These are phyloP conservation scores for Jacaranda copaia DNA, from an alignment of 257 asterid species.

Conservation along the genomic window DNA sequence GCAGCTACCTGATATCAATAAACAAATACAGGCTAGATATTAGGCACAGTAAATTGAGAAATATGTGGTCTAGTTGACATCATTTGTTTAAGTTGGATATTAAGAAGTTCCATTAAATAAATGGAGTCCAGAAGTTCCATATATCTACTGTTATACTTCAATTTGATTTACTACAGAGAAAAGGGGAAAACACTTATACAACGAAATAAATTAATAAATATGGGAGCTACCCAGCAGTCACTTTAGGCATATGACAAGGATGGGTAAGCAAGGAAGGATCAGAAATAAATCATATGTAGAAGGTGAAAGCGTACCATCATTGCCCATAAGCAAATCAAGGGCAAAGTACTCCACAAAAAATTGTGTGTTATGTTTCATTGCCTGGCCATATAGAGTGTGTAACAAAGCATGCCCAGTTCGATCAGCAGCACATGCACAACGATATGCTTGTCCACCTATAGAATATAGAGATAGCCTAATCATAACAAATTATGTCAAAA, in stretches of 20 bases:
- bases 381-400: conserved; percentile 89
- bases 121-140: too few relatives aligned
- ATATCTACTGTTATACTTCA: neutral
- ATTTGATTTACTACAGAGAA: neutral
- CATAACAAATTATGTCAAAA: neutral
- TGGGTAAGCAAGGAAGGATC: neutral
- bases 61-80: neutral
- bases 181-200: neutral
- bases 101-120: neutral
- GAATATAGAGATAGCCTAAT: conserved; percentile 4
- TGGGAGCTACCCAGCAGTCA: neutral
- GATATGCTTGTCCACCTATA: conserved; percentile 85
- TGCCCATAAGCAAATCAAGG: conserved; percentile 69
- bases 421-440: conserved; percentile 92
- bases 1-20: conserved; percentile 54
- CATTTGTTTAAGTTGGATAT: neutral
- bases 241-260: neutral
- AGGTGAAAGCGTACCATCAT: conserved; percentile 58
- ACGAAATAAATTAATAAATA: neutral
- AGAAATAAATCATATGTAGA: neutral
- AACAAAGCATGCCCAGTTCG: conserved; percentile 86
- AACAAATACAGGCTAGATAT: neutral
- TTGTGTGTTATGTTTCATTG: conserved; percentile 88
- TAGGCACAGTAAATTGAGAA: neutral
- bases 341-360: conserved; percentile 85